Percentiles rank a stretch among this genome's conserved stretches.
Conservation (phyloP, 148 eudicot species). For the Cornus controversa region DNA sequence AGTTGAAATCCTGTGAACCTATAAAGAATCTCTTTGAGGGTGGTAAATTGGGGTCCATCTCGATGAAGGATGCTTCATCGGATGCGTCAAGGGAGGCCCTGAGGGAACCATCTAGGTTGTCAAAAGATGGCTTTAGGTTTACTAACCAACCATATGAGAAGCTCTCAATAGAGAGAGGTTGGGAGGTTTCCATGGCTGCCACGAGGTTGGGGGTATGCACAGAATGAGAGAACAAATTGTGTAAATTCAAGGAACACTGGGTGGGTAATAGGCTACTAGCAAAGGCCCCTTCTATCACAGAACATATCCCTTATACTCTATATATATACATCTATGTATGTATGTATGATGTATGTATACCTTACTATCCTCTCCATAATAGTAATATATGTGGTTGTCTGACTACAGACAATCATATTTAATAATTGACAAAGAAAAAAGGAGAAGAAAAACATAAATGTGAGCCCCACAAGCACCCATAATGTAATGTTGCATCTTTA, state of each 20-base stretch:
- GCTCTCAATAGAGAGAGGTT: conserved; percentile 73
- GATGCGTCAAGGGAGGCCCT: conserved; percentile 53
- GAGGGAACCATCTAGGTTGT: conserved; percentile 52
- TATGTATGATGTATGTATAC: conserved; percentile 9
- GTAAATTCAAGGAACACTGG: not conserved
- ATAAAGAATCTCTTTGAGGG: conserved; percentile 69
- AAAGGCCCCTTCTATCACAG: not conserved
- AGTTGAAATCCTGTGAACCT: conserved; percentile 48
- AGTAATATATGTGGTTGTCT: conserved; percentile 15
- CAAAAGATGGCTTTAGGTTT: conserved; percentile 66
- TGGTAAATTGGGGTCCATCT: conserved; percentile 82
- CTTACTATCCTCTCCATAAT: not conserved
- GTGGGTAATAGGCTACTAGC: not conserved
- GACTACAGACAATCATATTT: conserved; percentile 11
- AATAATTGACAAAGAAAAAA: conserved; percentile 18
- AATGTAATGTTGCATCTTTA: conserved; percentile 17
- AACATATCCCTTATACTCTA: not conserved
- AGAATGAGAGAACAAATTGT: not conserved
- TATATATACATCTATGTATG: not conserved
- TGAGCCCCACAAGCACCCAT: conserved; percentile 30
- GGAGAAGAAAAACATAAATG: conserved; percentile 31
- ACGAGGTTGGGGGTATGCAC: conserved; percentile 4
- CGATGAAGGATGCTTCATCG: conserved; percentile 70
- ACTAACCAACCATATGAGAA: conserved; percentile 81
- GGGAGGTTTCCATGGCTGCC: conserved; percentile 42